These are phyloP conservation scores for Tothia fuscella DNA, from an alignment of 2,329 filamentous ascomycete genomes.

Conservation along the genomic window DNA sequence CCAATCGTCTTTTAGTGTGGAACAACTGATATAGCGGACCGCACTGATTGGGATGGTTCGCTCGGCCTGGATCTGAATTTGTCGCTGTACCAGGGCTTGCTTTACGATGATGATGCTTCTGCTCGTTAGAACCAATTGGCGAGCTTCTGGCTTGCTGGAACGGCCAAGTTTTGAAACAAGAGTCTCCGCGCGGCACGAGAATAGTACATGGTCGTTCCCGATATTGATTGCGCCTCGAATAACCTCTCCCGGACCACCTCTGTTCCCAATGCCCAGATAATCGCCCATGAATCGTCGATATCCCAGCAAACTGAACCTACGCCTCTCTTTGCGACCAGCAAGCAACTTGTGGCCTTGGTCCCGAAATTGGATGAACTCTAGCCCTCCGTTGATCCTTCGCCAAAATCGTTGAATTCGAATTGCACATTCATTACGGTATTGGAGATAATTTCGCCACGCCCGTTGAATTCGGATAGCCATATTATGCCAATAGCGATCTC, in stretches of 20 bases:
- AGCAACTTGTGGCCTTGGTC: slow-evolving; percentile 79
- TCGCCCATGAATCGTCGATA: slow-evolving; percentile 89
- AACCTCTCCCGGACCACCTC: slow-evolving; percentile 65
- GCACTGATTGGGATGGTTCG: slow-evolving; percentile 70
- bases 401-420: slow-evolving; percentile 92
- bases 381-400: slow-evolving; percentile 82
- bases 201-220: slow-evolving; percentile 60
- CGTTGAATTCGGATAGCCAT: slow-evolving; percentile 97
- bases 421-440: slow-evolving; percentile 84
- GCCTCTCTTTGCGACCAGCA: slow-evolving; percentile 75
- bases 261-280: slow-evolving; percentile 79
- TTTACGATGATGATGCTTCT: slow-evolving; percentile 82
- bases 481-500: slow-evolving; percentile 97
- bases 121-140: slow-evolving; percentile 72
- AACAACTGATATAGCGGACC: slow-evolving; percentile 77
- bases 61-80: slow-evolving; percentile 71
- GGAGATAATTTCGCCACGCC: slow-evolving; percentile 91
- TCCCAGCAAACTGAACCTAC: slow-evolving; percentile 81
- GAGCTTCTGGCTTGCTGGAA: slow-evolving; percentile 83
- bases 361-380: slow-evolving; percentile 77
- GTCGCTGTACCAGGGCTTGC: slow-evolving; percentile 69
- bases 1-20: slow-evolving; percentile 85
- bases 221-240: slow-evolving; percentile 66
- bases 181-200: slow-evolving; percentile 84
- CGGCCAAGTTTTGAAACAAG: slow-evolving; percentile 91